Conservation (phyloP, 2,329 filamentous ascomycete genomes). For the Talaromyces pinophilus region DNA sequence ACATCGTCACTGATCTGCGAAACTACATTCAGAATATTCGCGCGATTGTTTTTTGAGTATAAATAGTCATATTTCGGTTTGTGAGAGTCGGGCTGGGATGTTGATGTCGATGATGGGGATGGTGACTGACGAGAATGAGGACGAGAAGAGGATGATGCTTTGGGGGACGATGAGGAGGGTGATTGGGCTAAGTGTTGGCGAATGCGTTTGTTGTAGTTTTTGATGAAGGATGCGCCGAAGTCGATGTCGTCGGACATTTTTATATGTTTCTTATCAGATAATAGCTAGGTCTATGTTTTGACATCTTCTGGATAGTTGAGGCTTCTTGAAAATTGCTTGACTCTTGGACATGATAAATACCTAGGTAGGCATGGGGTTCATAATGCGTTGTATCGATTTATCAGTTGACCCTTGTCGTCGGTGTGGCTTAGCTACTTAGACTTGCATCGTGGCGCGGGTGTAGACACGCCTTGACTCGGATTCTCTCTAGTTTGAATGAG, state of each 20-base stretch:
- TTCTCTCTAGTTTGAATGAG: not conserved
- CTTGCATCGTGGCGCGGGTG: not conserved
- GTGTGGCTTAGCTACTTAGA: not conserved
- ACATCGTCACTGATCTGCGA: constrained; percentile 8
- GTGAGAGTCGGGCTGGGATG: not conserved
- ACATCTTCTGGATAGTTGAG: not conserved
- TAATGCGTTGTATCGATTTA: not conserved
- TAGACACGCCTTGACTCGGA: not conserved
- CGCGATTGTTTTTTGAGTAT: constrained; percentile 8
- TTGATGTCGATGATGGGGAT: not conserved
- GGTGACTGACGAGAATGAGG: not conserved
- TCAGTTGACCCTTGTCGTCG: not conserved
- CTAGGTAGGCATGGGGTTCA: not conserved
- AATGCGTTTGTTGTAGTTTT: constrained; percentile 12
- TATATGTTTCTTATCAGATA: not conserved
- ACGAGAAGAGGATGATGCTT: not conserved
- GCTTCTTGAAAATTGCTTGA: not conserved
- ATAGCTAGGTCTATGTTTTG: not conserved
- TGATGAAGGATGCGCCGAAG: constrained; percentile 1
- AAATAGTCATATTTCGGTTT: not conserved
- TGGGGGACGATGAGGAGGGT: too few relatives aligned
- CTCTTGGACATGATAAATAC: not conserved
- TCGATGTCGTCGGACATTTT: not conserved
- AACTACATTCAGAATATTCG: constrained; percentile 10
- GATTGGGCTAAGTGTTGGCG: constrained; percentile 4